Evolutionary conservation across 1,284 basidiomycete genomes (phyloP), one percentile per base, ranked within the genome.

Genomic region (Cryptococcus sp.): DNA sequence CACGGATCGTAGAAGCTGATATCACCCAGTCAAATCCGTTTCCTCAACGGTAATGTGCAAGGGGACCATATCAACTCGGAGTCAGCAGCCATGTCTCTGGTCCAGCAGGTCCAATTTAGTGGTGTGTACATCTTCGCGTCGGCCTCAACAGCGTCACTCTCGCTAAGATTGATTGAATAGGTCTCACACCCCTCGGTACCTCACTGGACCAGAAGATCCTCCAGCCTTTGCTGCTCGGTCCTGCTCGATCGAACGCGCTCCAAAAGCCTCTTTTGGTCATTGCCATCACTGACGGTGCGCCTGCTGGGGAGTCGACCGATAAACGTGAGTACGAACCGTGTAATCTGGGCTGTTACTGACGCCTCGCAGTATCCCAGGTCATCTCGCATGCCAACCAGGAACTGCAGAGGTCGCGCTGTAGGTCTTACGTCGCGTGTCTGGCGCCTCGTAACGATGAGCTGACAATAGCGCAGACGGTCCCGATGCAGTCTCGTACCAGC

Each of bases 261-360:
- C 70, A 77, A 59, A 82, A 82, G 71, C 81, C 80, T 7, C 59
- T 81, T 16, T 61, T 82, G 20, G 69, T 81, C 58, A 75, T 82
- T 54, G 69, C 70, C 50, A 75, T 80, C 64, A 79, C 79, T 5
- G 79, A 80, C 59, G 79, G 65, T 50, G 72, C 72, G 3, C 78
- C 77, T 27, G 78, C 78, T 40, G 80, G 80, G 70, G 80, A 81
- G 65, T 68, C 74, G 25, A 66, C 71, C 25, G 74, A 76, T 55
- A 69, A 74, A 46, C 64, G 68, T 67, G 41, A 53, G 68, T 54
- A 5, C 5, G 20, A 22, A 5, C 38, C 13, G 31, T 15, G 35
- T 51, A 27, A 11, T 39, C 45, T 25, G 17, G 42, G 42, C 25
- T 22, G 51, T 15, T 27, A 39, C 27, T 19, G 22, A 53, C 61